phyloP scores from a whole-genome alignment of 2,329 filamentous ascomycete genomes.

The Claviceps digitariae region DNA sequence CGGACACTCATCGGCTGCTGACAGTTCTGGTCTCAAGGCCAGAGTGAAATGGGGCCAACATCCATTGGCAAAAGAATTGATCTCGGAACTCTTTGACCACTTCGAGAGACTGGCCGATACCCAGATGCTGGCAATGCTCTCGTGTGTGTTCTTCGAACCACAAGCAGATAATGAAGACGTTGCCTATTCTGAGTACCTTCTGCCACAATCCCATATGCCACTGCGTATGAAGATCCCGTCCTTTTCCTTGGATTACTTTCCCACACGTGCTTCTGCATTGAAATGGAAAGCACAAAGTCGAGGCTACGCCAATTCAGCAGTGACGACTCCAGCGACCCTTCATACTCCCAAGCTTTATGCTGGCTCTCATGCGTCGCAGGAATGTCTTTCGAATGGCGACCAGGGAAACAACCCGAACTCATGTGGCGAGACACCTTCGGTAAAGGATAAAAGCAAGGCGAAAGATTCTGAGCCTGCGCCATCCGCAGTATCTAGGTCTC shows the following conservation, averaged over 20 bases:
- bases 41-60: constrained; percentile 56
- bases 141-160: constrained; percentile 54
- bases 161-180: constrained; percentile 39
- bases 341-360: constrained; percentile 42
- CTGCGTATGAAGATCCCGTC: constrained; percentile 51
- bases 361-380: constrained; percentile 44
- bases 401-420: constrained; percentile 45
- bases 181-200: constrained; percentile 42
- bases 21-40: constrained; percentile 30
- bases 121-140: constrained; percentile 60
- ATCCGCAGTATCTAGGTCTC: constrained; percentile 45
- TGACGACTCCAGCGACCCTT: constrained; percentile 43
- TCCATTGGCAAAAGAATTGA: constrained; percentile 48
- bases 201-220: constrained; percentile 47
- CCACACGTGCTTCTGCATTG: constrained; percentile 42
- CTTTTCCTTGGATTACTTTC: constrained; percentile 55
- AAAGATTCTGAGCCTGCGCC: constrained; percentile 33
- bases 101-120: constrained; percentile 50
- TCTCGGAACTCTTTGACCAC: constrained; percentile 47
- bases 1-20: background rate
- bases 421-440: constrained; percentile 47
- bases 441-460: constrained; percentile 31
- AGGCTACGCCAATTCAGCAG: constrained; percentile 39
- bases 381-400: constrained; percentile 37
- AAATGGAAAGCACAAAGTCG: constrained; percentile 40